Evolutionary conservation across 2,329 filamentous ascomycete species (phyloP).

Genomic region (Trichoderma citrinoviride): DNA sequence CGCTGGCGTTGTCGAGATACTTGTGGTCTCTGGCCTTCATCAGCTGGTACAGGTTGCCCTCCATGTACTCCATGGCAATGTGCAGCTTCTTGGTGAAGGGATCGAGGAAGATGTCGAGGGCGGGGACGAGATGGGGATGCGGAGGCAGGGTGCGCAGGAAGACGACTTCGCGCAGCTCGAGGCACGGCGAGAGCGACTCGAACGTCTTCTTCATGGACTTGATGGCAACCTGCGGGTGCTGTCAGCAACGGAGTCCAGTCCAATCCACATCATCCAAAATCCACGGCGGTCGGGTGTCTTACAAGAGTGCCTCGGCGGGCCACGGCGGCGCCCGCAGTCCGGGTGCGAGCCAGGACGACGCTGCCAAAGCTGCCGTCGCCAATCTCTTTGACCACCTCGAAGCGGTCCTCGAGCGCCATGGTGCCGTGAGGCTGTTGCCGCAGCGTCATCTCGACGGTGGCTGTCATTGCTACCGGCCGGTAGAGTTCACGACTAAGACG

Average conservation of each 20-base stretch:
- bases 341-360: conserved; percentile 85
- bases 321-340: conserved; percentile 83
- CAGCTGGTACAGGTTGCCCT: conserved; percentile 95
- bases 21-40: conserved; percentile 99
- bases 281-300: conserved; percentile 45
- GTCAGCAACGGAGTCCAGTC: conserved; percentile 24
- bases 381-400: conserved; percentile 96
- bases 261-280: too few species aligned
- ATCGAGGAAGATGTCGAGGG: conserved; percentile 96
- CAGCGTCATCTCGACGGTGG: conserved; percentile 69
- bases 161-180: conserved; percentile 94
- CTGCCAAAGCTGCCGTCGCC: conserved; percentile 98
- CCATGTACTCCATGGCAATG: conserved; percentile 99
- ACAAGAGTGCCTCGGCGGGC: conserved; percentile 91
- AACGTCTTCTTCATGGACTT: conserved; percentile 99
- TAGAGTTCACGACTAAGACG: conserved; percentile 23
- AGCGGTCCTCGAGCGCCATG: conserved; percentile 82
- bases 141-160: conserved; percentile 86
- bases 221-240: conserved; percentile 75
- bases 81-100: conserved; percentile 94
- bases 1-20: conserved; percentile 80
- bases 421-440: conserved; percentile 60
- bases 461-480: conserved; percentile 57
- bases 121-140: conserved; percentile 92
- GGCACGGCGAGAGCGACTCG: conserved; percentile 82